A percentile compares a stretch with the other conserved stretches of the same genome.
Conservation (phyloP, 495 filamentous ascomycete genomes). For the Podospora tetraspora region DNA sequence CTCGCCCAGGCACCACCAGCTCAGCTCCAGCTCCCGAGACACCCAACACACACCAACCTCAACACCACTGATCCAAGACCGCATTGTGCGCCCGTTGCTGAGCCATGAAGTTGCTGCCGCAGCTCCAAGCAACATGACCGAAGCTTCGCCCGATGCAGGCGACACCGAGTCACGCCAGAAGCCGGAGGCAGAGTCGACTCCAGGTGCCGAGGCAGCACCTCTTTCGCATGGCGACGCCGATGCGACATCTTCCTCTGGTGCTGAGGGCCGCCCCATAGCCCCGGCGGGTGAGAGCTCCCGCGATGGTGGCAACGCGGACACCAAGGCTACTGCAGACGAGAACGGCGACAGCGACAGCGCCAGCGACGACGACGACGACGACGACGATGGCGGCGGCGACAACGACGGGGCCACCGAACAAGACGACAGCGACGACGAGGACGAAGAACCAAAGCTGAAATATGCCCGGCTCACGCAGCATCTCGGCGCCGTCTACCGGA, state of each 20-base stretch:
- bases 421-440: slow-evolving; percentile 78
- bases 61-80: slow-evolving; percentile 20
- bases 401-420: slow-evolving; percentile 51
- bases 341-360: slow-evolving; percentile 16
- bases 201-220: background rate
- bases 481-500: slow-evolving; percentile 76
- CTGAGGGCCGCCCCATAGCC: background rate
- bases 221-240: slow-evolving; percentile 11
- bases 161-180: slow-evolving; percentile 23
- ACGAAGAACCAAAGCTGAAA: slow-evolving; percentile 94
- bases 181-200: background rate
- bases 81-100: slow-evolving; percentile 8
- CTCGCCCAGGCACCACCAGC: slow-evolving; percentile 2
- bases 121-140: slow-evolving; percentile 39
- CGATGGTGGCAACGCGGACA: slow-evolving; percentile 7
- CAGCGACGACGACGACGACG: slow-evolving; percentile 13
- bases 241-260: slow-evolving; percentile 2
- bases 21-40: slow-evolving; percentile 5
- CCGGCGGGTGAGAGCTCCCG: slow-evolving; percentile 3
- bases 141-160: slow-evolving; percentile 38
- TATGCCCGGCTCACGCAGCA: slow-evolving; percentile 79
- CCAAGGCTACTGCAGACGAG: background rate
- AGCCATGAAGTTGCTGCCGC: slow-evolving; percentile 26
- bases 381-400: slow-evolving; percentile 29
- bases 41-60: background rate